Evolutionary conservation across 768 basidiomycete species (phyloP).

Genomic region (Polyporus arcularius): DNA sequence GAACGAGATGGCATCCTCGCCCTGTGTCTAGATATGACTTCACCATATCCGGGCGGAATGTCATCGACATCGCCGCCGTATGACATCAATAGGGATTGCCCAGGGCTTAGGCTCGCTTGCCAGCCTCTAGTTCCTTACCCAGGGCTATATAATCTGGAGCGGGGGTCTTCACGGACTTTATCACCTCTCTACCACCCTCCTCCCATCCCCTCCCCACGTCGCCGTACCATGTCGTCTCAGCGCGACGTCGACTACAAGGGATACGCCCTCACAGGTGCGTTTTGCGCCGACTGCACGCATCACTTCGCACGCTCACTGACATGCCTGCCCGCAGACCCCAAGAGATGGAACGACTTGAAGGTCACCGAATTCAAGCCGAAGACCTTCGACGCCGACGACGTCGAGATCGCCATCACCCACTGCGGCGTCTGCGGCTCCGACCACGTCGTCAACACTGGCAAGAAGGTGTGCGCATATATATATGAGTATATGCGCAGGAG

Average conservation of each 20-base stretch:
- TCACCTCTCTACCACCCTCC: too few relatives aligned
- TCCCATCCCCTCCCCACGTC: too few relatives aligned
- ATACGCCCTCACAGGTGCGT: constrained; percentile 25
- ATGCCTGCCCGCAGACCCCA: constrained; percentile 13
- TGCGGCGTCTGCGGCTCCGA: constrained; percentile 54
- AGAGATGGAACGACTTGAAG: constrained; percentile 41
- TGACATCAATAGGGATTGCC: too few relatives aligned
- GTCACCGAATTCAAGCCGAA: constrained; percentile 55
- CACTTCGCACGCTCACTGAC: neutral
- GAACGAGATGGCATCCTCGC: too few relatives aligned
- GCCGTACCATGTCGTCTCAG: neutral
- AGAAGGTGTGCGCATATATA: constrained; percentile 34
- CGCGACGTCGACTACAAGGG: constrained; percentile 24
- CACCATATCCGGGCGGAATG: too few relatives aligned
- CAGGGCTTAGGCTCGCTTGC: too few relatives aligned
- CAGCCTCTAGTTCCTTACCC: too few relatives aligned
- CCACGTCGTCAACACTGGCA: constrained; percentile 48
- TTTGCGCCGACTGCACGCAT: too few relatives aligned
- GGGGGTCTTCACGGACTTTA: too few relatives aligned
- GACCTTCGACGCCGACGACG: constrained; percentile 50
- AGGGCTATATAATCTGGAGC: too few relatives aligned
- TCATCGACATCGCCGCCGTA: too few relatives aligned
- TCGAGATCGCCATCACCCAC: constrained; percentile 55
- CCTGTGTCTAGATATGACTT: too few relatives aligned
- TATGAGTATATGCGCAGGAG: constrained; percentile 30